A percentile compares a stretch with the other conserved stretches of the same genome.
Evolutionary conservation across 2,329 filamentous ascomycete species (phyloP).

Genomic region (Exophiala calicioides): DNA sequence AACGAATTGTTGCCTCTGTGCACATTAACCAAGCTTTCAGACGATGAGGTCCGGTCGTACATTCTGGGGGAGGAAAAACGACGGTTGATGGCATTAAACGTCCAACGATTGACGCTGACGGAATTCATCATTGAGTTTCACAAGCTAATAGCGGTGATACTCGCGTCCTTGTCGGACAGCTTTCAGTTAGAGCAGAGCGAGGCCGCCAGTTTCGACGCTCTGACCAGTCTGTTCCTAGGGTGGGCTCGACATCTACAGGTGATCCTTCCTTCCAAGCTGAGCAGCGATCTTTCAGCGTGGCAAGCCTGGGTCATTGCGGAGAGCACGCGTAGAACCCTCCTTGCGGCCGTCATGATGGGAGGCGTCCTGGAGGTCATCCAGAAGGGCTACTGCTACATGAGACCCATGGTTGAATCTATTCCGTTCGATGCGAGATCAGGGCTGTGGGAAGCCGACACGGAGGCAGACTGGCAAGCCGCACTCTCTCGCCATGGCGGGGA

Average conservation of each 20-base stretch:
- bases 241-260: slow-evolving; percentile 19
- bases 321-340: slow-evolving; percentile 24
- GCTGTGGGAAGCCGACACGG: slow-evolving; percentile 26
- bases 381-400: slow-evolving; percentile 22
- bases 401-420: slow-evolving; percentile 27
- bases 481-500: slow-evolving; percentile 13
- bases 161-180: slow-evolving; percentile 11
- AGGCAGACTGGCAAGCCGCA: slow-evolving; percentile 22
- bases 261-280: slow-evolving; percentile 15
- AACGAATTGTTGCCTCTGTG: no score
- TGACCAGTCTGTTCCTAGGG: slow-evolving; percentile 11
- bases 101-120: slow-evolving; percentile 8
- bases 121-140: slow-evolving; percentile 22
- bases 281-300: slow-evolving; percentile 22
- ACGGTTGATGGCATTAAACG: slow-evolving; percentile 6
- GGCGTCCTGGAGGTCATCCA: slow-evolving; percentile 19
- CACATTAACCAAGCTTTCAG: no score
- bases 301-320: slow-evolving; percentile 27
- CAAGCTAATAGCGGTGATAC: slow-evolving; percentile 15
- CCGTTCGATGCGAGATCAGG: slow-evolving; percentile 28
- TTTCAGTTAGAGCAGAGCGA: slow-evolving; percentile 2
- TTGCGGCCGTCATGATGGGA: slow-evolving; percentile 17
- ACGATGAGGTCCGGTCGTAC: no score
- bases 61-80: slow-evolving; percentile 4
- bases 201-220: slow-evolving; percentile 1